phyloP scores from a whole-genome alignment of 202 grass and related monocot species.

The Schoenoplectus tabernaemontani region DNA sequence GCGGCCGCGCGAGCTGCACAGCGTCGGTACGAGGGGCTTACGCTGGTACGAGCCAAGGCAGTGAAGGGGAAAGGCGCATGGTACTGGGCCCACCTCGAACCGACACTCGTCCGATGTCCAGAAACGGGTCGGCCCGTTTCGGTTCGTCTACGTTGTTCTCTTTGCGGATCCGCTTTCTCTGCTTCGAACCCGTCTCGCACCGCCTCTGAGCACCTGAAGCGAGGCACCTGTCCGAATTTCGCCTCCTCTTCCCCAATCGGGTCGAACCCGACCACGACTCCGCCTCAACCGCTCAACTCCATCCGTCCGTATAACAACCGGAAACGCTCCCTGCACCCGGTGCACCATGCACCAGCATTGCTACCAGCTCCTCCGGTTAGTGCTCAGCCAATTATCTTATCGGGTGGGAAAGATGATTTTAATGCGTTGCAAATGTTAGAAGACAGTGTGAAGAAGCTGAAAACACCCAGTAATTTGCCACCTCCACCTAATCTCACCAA shows the following conservation, averaged over 20 bases:
- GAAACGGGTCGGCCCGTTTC: constrained; percentile 23
- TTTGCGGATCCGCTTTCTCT: constrained; percentile 34
- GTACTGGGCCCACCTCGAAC: constrained; percentile 50
- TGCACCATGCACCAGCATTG: not conserved
- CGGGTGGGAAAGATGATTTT: constrained; percentile 43
- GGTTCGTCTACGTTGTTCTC: constrained; percentile 30
- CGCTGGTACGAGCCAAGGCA: constrained; percentile 35
- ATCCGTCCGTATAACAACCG: constrained; percentile 29
- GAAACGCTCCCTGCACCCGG: constrained; percentile 26
- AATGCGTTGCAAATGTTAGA: constrained; percentile 38
- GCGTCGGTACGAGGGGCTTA: constrained; percentile 30
- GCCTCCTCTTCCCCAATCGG: constrained; percentile 17
- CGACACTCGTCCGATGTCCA: constrained; percentile 23
- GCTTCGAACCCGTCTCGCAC: constrained; percentile 42
- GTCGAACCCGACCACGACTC: constrained; percentile 7
- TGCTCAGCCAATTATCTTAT: constrained; percentile 23
- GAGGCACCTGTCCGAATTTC: constrained; percentile 40
- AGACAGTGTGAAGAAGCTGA: constrained; percentile 44
- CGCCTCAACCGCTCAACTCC: constrained; percentile 23
- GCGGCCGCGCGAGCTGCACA: not conserved
- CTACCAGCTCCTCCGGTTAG: not conserved
- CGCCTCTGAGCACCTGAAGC: constrained; percentile 44
- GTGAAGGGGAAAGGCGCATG: constrained; percentile 42
- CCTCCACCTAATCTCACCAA: constrained; percentile 19
- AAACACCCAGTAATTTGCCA: constrained; percentile 32